A percentile compares a stretch with the other conserved stretches of the same genome.
Evolutionary conservation across 2,329 filamentous ascomycete genomes (phyloP).

Genomic region (Triangularia verruculosa): DNA sequence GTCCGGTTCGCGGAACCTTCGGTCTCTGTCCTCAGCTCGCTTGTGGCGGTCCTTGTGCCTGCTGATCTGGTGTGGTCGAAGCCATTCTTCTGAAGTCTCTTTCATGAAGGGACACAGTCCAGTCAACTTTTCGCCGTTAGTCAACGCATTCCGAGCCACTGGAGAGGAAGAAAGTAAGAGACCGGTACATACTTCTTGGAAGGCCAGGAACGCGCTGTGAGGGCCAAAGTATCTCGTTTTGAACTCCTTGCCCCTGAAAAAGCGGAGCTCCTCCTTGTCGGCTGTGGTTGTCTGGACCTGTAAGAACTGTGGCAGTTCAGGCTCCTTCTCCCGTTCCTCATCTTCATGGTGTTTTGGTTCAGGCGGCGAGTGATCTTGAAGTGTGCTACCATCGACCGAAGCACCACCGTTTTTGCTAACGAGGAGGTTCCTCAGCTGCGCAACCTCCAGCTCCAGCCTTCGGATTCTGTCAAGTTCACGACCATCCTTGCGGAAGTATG

Average conservation of each 20-base stretch:
- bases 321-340: conserved; percentile 23
- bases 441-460: conserved; percentile 56
- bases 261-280: conserved; percentile 54
- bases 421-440: conserved; percentile 53
- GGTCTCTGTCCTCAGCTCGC: conserved; percentile 51
- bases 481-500: conserved; percentile 37
- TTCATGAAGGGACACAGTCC: conserved; percentile 60
- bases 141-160: not conserved
- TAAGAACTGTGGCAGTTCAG: conserved; percentile 33
- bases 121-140: conserved; percentile 38
- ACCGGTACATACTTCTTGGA: conserved; percentile 45
- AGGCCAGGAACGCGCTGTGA: conserved; percentile 59
- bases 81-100: conserved; percentile 60
- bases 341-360: conserved; percentile 18
- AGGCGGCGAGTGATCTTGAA: conserved; percentile 35
- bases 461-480: conserved; percentile 58
- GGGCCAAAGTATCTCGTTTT: conserved; percentile 59
- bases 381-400: conserved; percentile 49
- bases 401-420: conserved; percentile 37
- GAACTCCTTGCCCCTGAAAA: conserved; percentile 58
- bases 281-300: conserved; percentile 34
- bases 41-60: conserved; percentile 54
- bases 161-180: not conserved
- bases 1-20: conserved; percentile 47
- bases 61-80: conserved; percentile 55